Evolutionary conservation across 768 basidiomycete species (phyloP).

Genomic region (Trametes maxima): DNA sequence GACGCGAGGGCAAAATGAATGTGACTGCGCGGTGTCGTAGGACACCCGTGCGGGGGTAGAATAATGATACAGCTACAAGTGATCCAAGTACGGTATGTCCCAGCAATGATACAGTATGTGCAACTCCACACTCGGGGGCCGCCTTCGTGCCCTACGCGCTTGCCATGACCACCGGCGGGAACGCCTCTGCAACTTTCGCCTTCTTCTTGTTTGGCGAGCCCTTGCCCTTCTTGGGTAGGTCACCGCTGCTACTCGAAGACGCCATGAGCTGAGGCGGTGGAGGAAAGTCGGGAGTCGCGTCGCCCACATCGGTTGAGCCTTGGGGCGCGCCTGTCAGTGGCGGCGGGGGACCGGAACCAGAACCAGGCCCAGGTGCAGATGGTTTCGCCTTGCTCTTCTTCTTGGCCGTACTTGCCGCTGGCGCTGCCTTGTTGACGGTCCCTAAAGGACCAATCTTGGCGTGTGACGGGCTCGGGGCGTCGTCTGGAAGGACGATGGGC

Average conservation of each 20-base stretch:
- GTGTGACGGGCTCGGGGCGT: conserved; percentile 57
- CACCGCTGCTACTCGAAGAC: conserved; percentile 12
- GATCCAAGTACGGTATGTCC: conserved; percentile 6
- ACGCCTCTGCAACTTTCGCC: conserved; percentile 22
- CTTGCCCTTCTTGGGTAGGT: conserved; percentile 30
- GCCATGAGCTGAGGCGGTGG: conserved; percentile 13
- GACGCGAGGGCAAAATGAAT: not conserved
- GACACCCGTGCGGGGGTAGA: not conserved
- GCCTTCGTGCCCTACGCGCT: conserved; percentile 28
- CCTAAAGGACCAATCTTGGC: conserved; percentile 80
- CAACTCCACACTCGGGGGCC: not conserved
- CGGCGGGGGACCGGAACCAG: conserved; percentile 9
- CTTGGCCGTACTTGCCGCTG: conserved; percentile 43
- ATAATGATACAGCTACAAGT: conserved; percentile 23
- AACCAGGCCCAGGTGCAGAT: conserved; percentile 7
- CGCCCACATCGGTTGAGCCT: not conserved
- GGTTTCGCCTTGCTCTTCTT: conserved; percentile 58
- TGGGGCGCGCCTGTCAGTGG: not conserved
- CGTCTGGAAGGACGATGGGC: conserved; percentile 59
- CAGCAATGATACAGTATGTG: conserved; percentile 11
- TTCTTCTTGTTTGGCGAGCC: conserved; percentile 30
- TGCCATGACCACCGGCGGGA: conserved; percentile 36
- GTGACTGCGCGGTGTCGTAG: not conserved
- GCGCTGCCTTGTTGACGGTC: conserved; percentile 61
- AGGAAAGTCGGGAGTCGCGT: not conserved